Base-by-base conservation (phyloP, 2,329 filamentous ascomycete genomes). In the Canariomyces notabilis region DNA sequence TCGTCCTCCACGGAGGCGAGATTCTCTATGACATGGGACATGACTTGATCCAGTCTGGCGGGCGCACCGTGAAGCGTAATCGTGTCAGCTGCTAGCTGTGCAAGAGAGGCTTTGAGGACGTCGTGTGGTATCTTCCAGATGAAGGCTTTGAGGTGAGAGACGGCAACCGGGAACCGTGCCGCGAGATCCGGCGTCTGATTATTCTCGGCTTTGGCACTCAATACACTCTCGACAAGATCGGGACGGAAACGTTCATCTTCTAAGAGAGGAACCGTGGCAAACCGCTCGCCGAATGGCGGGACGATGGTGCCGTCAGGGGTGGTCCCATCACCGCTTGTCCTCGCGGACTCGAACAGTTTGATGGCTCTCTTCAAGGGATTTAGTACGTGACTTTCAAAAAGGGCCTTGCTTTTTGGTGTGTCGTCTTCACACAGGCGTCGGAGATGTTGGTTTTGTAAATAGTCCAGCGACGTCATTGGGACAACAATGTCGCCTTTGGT, bases 401-500 rank as follows among this genome's bases (percentile, higher is more conserved):
- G 33, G 6, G 14, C 5, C 26, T 37, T 32, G 12, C 51, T 35
- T 39, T n/a, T 49, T 34, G 8, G 33, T 2, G 44, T 42, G 1
- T 50, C 42, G 14, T 48, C 34, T 7, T 52, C 26, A 7, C 57
- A 44, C 1, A 59, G 52, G 3, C 43, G 49, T 2, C 46, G 47
- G 9, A 58, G 48, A 46, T 65, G 62, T 20, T 57, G 54, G n/a
- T 54, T 54, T 35, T 96, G 88, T 39, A 97, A 76, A 63, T 83
- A 88, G 57, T 80, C 77, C 14, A 97, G 75, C 62, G 97, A 98
- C 39, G 82, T 80, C 41, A 83, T 77, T 16, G 85, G 82, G 15
- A 96, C 87, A 12, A 85, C 84, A 6, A 90, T 88, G 63, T 96
- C 90, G 8, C 91, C 91, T 57, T 85, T 87, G 3, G 89, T 97